Conservation (phyloP, 257 asterid species). For the Nicotiana paniculata region DNA sequence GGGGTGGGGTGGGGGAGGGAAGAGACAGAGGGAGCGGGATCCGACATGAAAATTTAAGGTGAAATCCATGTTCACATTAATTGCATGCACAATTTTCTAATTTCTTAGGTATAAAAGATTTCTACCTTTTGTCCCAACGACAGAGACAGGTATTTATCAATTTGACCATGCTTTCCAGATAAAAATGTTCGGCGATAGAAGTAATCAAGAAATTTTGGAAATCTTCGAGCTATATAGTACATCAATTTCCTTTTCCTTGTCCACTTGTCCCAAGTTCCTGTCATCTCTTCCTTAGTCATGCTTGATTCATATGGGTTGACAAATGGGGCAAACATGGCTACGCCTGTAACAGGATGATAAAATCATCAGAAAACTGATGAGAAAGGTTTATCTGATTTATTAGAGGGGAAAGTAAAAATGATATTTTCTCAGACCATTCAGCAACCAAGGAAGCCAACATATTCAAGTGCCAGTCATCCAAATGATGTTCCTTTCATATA, state of each 20-base stretch:
- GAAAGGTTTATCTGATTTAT: not conserved
- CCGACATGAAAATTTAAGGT: not conserved
- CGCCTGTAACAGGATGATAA: constrained; percentile 38
- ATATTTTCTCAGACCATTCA: not conserved
- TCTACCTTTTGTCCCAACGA: constrained; percentile 60
- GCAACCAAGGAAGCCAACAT: not conserved
- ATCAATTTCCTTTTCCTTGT: constrained; percentile 37
- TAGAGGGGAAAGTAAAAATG: not conserved
- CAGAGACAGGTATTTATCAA: constrained; percentile 61
- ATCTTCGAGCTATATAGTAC: constrained; percentile 64
- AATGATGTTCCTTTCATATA: not conserved
- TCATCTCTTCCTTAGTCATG: constrained; percentile 72
- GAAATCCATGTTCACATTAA: not conserved
- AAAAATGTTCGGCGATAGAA: constrained; percentile 56
- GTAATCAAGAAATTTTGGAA: constrained; percentile 57
- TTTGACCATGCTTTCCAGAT: constrained; percentile 72
- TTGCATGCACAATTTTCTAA: not conserved
- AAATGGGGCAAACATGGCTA: constrained; percentile 70
- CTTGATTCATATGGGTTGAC: constrained; percentile 71
- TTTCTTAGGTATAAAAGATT: not conserved
- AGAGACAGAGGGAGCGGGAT: not conserved
- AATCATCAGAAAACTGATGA: constrained; percentile 8
- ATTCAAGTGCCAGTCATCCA: not conserved
- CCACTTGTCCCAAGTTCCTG: constrained; percentile 71
- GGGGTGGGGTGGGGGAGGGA: too few relatives aligned